These are phyloP conservation scores for Plicaturopsis crispa DNA, from an alignment of 768 basidiomycete genomes.

Conservation along the genomic window DNA sequence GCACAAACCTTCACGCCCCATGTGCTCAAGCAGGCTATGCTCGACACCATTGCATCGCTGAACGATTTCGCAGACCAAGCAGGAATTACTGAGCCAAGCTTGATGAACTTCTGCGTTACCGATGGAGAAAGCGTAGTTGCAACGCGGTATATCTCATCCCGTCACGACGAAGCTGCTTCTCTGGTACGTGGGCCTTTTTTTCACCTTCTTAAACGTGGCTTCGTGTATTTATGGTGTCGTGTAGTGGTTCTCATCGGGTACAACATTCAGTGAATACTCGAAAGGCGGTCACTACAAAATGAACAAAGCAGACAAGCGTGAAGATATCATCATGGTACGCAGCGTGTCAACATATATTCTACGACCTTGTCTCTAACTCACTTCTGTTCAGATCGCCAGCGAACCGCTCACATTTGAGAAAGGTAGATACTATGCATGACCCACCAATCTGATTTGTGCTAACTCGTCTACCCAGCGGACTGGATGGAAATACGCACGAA, in stretches of 20 bases:
- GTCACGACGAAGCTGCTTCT: conserved; percentile 87
- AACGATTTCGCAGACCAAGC: conserved; percentile 71
- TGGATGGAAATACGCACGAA: conserved; percentile 99
- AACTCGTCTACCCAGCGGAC: conserved; percentile 49
- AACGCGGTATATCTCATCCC: conserved; percentile 91
- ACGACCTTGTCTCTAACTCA: conserved; percentile 3
- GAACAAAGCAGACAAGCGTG: conserved; percentile 92
- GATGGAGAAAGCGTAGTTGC: conserved; percentile 93
- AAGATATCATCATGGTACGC: conserved; percentile 86
- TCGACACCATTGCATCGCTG: conserved; percentile 74
- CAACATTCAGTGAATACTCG: conserved; percentile 84
- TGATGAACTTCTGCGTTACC: conserved; percentile 95
- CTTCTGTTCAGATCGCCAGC: conserved; percentile 56
- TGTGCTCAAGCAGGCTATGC: conserved; percentile 77
- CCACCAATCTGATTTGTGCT: conserved; percentile 1
- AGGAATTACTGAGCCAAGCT: conserved; percentile 74
- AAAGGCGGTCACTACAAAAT: conserved; percentile 90
- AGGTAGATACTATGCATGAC: too few species aligned
- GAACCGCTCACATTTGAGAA: conserved; percentile 97
- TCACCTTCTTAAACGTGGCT: conserved; percentile 4
- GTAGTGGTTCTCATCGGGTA: conserved; percentile 94
- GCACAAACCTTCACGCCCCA: conserved; percentile 68
- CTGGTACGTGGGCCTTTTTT: conserved; percentile 38
- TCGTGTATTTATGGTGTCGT: too few species aligned
- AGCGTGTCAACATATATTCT: too few species aligned